Percentiles rank a stretch among this genome's conserved stretches.
phyloP scores from a whole-genome alignment of 495 filamentous ascomycete species.

The Daldinia loculata region DNA sequence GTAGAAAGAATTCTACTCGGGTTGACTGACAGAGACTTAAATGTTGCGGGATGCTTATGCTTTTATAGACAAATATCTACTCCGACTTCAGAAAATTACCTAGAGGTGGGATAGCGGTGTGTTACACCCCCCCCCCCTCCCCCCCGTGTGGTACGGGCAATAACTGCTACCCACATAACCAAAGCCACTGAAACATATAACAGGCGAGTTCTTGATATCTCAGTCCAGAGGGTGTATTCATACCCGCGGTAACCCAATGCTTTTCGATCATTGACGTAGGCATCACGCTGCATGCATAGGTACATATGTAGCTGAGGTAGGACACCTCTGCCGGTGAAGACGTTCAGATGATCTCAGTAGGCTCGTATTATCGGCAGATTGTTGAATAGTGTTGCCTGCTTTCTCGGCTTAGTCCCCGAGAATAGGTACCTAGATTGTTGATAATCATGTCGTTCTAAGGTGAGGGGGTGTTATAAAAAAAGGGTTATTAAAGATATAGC shows the following conservation, averaged over 20 bases:
- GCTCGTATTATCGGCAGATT: background rate
- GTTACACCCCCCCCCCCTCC: too few species aligned
- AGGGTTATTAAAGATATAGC: background rate
- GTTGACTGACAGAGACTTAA: background rate
- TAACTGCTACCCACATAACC: too few species aligned
- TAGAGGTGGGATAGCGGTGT: too few species aligned
- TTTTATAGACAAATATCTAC: background rate
- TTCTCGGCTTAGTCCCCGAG: background rate
- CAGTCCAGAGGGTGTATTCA: background rate
- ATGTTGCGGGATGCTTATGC: background rate
- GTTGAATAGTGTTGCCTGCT: background rate
- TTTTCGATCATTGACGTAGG: background rate
- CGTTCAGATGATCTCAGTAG: background rate
- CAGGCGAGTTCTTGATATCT: background rate
- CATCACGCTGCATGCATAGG: background rate
- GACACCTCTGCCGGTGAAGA: background rate
- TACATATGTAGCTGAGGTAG: background rate
- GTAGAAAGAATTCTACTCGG: background rate
- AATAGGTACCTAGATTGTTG: background rate
- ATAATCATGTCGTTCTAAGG: background rate
- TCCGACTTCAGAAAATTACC: background rate
- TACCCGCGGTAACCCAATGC: background rate
- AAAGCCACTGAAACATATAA: background rate
- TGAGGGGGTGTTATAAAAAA: background rate
- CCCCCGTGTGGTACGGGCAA: too few species aligned